Conservation (phyloP, 208 protist genomes). For the Trypanosomatidae sp. region DNA sequence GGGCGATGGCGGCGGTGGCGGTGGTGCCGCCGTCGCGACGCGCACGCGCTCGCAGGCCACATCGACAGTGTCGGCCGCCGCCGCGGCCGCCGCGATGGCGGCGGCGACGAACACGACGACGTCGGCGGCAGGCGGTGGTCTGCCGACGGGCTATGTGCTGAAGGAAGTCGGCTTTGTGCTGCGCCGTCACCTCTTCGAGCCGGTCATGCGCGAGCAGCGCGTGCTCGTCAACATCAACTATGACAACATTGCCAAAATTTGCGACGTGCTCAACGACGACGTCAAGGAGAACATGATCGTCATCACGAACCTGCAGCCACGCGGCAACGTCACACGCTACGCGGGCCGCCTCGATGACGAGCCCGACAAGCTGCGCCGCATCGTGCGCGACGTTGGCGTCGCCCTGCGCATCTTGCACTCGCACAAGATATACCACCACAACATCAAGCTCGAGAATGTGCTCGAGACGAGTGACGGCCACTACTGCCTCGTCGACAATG, state of each 20-base stretch:
- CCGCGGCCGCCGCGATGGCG: too few species aligned
- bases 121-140: too few species aligned
- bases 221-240: slow-evolving; percentile 35
- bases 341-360: slow-evolving; percentile 36
- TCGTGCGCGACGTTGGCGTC: slow-evolving; percentile 38
- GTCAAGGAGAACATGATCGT: slow-evolving; percentile 65
- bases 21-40: neutral
- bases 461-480: slow-evolving; percentile 27
- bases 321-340: slow-evolving; percentile 20
- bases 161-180: slow-evolving; percentile 70
- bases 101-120: neutral
- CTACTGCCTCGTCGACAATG: slow-evolving; percentile 59
- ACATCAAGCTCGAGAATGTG: slow-evolving; percentile 74
- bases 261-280: slow-evolving; percentile 63
- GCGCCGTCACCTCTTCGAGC: slow-evolving; percentile 19
- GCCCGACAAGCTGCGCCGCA: slow-evolving; percentile 24
- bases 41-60: neutral
- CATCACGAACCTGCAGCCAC: slow-evolving; percentile 29
- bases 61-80: too few species aligned
- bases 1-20: neutral
- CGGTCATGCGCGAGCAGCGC: slow-evolving; percentile 41
- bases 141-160: slow-evolving; percentile 14
- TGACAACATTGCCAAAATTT: slow-evolving; percentile 31
- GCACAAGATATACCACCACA: slow-evolving; percentile 66
- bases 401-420: slow-evolving; percentile 63